These are phyloP conservation scores for Penicillium hesseltinei DNA, from an alignment of 2,329 filamentous ascomycete species.

Conservation along the genomic window DNA sequence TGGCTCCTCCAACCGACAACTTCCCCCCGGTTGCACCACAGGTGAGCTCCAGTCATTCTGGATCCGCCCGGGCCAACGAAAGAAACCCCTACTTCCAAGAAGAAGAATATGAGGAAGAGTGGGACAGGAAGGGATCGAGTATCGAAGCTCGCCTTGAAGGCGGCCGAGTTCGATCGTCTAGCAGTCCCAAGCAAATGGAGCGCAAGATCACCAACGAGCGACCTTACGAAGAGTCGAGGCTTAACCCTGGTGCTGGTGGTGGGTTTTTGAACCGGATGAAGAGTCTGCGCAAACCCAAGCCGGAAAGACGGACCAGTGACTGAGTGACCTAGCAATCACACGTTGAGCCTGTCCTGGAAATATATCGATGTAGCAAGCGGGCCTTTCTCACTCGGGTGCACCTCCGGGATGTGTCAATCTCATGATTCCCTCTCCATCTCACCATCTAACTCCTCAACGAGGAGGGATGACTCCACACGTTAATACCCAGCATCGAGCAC, in stretches of 20 bases:
- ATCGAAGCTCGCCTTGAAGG: slow-evolving; percentile 46
- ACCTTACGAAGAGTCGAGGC: slow-evolving; percentile 41
- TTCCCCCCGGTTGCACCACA: slow-evolving; percentile 24
- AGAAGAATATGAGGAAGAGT: slow-evolving; percentile 69
- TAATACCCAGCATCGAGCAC: slow-evolving; percentile 28
- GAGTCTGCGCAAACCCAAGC: slow-evolving; percentile 63
- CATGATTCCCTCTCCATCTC: background rate
- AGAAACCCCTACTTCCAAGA: slow-evolving; percentile 82
- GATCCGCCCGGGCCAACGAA: slow-evolving; percentile 44
- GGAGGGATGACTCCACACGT: slow-evolving; percentile 23
- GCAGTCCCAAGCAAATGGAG: slow-evolving; percentile 64
- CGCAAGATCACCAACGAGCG: slow-evolving; percentile 63
- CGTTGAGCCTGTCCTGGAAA: background rate
- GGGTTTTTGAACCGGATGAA: slow-evolving; percentile 78
- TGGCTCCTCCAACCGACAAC: slow-evolving; percentile 54
- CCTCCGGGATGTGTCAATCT: background rate
- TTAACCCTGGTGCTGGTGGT: slow-evolving; percentile 50
- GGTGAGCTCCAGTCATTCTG: slow-evolving; percentile 31
- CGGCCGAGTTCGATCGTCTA: slow-evolving; percentile 50
- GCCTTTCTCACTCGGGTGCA: background rate
- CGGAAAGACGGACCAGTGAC: slow-evolving; percentile 40
- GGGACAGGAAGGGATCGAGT: slow-evolving; percentile 61
- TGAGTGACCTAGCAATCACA: slow-evolving; percentile 5
- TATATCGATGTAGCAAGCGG: background rate
- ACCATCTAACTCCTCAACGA: background rate